phyloP scores from a whole-genome alignment of 106 monocot genomes.

The Phalaenopsis aphrodite region DNA sequence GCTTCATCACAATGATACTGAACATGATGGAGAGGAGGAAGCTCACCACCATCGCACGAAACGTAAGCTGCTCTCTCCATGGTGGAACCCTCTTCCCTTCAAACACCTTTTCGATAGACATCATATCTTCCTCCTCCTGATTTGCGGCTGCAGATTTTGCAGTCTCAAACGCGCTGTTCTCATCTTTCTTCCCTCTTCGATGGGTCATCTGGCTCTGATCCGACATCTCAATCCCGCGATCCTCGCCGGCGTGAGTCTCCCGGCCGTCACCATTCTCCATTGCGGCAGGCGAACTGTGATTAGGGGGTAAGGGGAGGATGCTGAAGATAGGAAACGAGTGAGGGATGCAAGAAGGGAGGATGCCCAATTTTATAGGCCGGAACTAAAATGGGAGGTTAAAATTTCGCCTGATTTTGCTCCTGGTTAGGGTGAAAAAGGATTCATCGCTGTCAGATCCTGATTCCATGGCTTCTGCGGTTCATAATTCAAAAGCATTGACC shows the following conservation, averaged over 20 bases:
- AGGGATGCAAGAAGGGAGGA: background rate
- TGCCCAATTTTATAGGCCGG: background rate
- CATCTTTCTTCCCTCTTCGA: slow-evolving; percentile 4
- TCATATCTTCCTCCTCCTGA: slow-evolving; percentile 1
- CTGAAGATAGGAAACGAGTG: background rate
- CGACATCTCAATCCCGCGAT: background rate
- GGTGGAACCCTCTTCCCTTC: slow-evolving; percentile 8
- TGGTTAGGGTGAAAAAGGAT: too few relatives aligned
- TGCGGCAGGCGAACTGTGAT: background rate
- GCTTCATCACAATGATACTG: slow-evolving; percentile 81
- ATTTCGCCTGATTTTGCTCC: too few relatives aligned
- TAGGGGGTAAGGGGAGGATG: background rate
- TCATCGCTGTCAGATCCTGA: too few relatives aligned
- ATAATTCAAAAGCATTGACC: too few relatives aligned
- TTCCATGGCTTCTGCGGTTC: too few relatives aligned
- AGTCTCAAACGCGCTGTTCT: background rate
- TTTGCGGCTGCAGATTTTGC: background rate
- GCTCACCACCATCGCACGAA: slow-evolving; percentile 4
- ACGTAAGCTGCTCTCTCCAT: slow-evolving; percentile 10
- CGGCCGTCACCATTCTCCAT: background rate
- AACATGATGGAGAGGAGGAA: slow-evolving; percentile 36
- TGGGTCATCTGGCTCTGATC: slow-evolving; percentile 7
- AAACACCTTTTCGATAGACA: slow-evolving; percentile 11
- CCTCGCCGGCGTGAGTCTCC: background rate
- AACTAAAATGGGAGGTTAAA: too few relatives aligned